phyloP scores from a whole-genome alignment of 2,329 filamentous ascomycete genomes.

The Clonostachys chloroleuca region DNA sequence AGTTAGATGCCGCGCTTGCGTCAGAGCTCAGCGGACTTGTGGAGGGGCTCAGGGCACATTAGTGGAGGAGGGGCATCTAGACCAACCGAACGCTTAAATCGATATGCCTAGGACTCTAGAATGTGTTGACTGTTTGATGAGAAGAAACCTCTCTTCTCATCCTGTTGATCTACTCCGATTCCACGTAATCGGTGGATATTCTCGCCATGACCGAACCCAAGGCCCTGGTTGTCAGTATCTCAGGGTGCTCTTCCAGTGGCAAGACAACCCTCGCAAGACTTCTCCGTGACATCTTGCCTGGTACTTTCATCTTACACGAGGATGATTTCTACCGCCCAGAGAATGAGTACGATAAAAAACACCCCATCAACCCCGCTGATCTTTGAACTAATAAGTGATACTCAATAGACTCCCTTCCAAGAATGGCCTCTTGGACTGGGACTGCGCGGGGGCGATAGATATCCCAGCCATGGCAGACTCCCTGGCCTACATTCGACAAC shows the following conservation, averaged over 20 bases:
- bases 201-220: slow-evolving; percentile 27
- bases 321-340: slow-evolving; percentile 95
- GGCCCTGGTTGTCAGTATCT: slow-evolving; percentile 72
- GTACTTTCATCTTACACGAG: slow-evolving; percentile 81
- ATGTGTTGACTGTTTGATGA: no score
- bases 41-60: no score
- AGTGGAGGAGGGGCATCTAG: no score
- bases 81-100: no score
- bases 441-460: slow-evolving; percentile 77
- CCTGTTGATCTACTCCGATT: not conserved
- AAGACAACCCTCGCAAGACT: slow-evolving; percentile 92
- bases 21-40: no score
- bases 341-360: slow-evolving; percentile 46
- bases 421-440: slow-evolving; percentile 78
- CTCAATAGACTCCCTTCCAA: slow-evolving; percentile 44
- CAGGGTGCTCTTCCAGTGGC: slow-evolving; percentile 86
- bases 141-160: no score
- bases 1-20: no score
- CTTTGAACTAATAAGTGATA: not conserved
- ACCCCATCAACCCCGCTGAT: not conserved
- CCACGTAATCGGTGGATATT: no score
- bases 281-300: slow-evolving; percentile 75
- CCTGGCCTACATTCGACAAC: slow-evolving; percentile 63
- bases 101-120: no score
- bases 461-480: slow-evolving; percentile 63